Evolutionary conservation across 805 yeast species (phyloP).

Genomic region (Yamadazyma phyllophila): DNA sequence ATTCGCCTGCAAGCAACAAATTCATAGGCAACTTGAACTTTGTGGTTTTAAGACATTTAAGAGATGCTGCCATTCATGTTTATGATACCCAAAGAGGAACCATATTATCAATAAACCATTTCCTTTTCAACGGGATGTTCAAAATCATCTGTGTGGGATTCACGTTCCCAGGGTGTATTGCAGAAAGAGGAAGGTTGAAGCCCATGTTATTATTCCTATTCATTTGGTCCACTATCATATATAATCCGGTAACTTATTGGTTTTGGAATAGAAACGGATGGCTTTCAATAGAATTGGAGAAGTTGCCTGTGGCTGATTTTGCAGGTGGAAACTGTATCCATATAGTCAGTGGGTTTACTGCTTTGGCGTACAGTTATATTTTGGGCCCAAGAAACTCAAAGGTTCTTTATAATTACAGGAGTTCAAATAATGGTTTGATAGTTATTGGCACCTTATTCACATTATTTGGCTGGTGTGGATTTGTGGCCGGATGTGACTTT

Average conservation of each 20-base stretch:
- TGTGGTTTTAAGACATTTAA: constrained; percentile 29
- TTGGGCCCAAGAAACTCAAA: constrained; percentile 43
- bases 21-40: constrained; percentile 35
- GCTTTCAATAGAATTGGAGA: constrained; percentile 33
- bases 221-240: constrained; percentile 39
- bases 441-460: constrained; percentile 33
- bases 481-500: constrained; percentile 43
- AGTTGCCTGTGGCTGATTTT: constrained; percentile 41
- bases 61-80: constrained; percentile 15
- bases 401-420: constrained; percentile 33
- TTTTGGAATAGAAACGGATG: constrained; percentile 45
- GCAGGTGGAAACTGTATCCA: constrained; percentile 48
- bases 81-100: constrained; percentile 40
- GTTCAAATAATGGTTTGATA: constrained; percentile 33
- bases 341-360: constrained; percentile 44
- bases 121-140: constrained; percentile 39
- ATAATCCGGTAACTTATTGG: constrained; percentile 46
- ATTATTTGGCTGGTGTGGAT: constrained; percentile 42
- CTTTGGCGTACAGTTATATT: constrained; percentile 41
- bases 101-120: constrained; percentile 34
- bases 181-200: constrained; percentile 41
- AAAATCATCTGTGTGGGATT: constrained; percentile 38
- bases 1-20: constrained; percentile 30
- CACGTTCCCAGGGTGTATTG: constrained; percentile 44
- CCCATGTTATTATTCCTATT: constrained; percentile 42